phyloP scores from a whole-genome alignment of 176 grass and related monocot species.

The Luzula sylvatica region DNA sequence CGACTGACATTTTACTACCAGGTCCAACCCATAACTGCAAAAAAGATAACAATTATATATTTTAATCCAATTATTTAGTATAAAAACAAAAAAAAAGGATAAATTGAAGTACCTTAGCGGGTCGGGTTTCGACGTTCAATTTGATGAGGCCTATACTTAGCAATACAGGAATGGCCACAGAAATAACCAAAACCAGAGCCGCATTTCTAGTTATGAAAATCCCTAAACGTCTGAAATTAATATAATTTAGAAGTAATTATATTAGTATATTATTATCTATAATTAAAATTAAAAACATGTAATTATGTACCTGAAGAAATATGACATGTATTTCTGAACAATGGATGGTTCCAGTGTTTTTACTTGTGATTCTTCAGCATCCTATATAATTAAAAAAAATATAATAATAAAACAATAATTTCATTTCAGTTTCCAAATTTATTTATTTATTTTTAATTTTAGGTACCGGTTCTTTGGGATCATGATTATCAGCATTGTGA shows the following conservation, averaged over 20 bases:
- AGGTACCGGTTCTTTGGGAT: neutral
- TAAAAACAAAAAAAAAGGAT: too few species aligned
- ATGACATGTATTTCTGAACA: conserved; percentile 80
- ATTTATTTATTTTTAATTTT: too few species aligned
- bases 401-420: conserved; percentile 12
- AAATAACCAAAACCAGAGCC: conserved; percentile 60
- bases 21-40: conserved; percentile 89
- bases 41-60: conserved; percentile 11
- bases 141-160: conserved; percentile 66
- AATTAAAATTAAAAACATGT: conserved; percentile 11
- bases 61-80: conserved; percentile 1
- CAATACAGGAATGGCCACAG: conserved; percentile 71
- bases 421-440: conserved; percentile 7
- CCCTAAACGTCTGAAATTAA: conserved; percentile 69
- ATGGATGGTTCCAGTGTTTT: conserved; percentile 38
- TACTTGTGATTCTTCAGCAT: conserved; percentile 25
- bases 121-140: conserved; percentile 91
- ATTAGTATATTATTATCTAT: conserved; percentile 18
- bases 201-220: conserved; percentile 65
- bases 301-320: conserved; percentile 63
- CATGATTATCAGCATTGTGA: conserved; percentile 19
- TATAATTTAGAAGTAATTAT: conserved; percentile 24
- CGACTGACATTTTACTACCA: conserved; percentile 55
- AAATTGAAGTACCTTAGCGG: conserved; percentile 58
- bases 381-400: conserved; percentile 21